Conservation (phyloP, 2,329 filamentous ascomycete species). For the Cercospora sp. region DNA sequence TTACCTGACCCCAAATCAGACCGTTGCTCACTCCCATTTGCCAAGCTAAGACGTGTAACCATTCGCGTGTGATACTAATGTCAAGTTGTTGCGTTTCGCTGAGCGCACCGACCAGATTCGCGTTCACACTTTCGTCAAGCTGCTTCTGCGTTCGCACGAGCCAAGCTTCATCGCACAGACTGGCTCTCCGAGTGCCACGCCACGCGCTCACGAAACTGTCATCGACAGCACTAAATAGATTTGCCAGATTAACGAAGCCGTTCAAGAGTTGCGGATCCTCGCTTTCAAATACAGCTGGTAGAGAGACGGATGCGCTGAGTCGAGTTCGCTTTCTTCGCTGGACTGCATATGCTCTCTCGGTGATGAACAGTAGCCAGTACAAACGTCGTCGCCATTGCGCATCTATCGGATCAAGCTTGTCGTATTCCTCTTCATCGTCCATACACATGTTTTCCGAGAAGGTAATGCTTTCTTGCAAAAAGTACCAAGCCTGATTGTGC, state of each 20-base stretch:
- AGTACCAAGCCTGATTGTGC: conserved; percentile 39
- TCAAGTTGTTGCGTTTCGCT: conserved; percentile 41
- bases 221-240: conserved; percentile 40
- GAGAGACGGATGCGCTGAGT: conserved; percentile 34
- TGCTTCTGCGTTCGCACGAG: conserved; percentile 38
- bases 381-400: conserved; percentile 40
- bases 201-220: conserved; percentile 40
- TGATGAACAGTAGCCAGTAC: conserved; percentile 42
- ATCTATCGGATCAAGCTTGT: conserved; percentile 35
- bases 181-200: conserved; percentile 37
- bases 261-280: conserved; percentile 40
- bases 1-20: conserved; percentile 35
- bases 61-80: conserved; percentile 39
- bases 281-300: conserved; percentile 38
- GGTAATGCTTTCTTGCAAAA: conserved; percentile 40
- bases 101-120: conserved; percentile 30
- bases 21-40: conserved; percentile 42
- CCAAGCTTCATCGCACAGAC: conserved; percentile 40
- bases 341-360: conserved; percentile 41
- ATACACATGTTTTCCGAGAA: conserved; percentile 38
- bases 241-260: conserved; percentile 40
- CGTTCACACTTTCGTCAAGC: conserved; percentile 36
- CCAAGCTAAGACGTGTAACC: conserved; percentile 42
- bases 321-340: conserved; percentile 39
- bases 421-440: conserved; percentile 38